These are phyloP conservation scores for Apophysomyces sp. DNA, from an alignment of 371 early-diverging fungal genomes.

Conservation along the genomic window DNA sequence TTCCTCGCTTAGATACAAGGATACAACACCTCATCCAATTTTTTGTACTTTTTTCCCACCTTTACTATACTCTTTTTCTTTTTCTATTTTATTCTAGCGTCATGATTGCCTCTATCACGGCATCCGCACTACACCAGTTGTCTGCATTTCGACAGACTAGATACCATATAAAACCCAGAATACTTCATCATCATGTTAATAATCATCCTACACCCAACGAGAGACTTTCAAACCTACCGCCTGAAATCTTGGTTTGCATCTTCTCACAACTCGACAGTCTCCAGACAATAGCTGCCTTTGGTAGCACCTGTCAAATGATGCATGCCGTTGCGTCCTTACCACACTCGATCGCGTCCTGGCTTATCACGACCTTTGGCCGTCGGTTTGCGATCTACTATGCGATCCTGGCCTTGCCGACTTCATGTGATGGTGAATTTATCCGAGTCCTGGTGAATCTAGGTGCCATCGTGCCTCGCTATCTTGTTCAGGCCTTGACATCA, in stretches of 20 bases:
- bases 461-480: slow-evolving; percentile 20
- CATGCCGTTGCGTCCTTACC: slow-evolving; percentile 2
- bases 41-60: neutral
- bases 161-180: neutral
- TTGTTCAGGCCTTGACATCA: slow-evolving; percentile 18
- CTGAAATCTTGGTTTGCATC: slow-evolving; percentile 19
- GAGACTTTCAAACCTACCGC: slow-evolving; percentile 4
- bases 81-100: no score
- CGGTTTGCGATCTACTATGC: slow-evolving; percentile 32
- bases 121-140: neutral
- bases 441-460: slow-evolving; percentile 17
- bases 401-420: slow-evolving; percentile 16
- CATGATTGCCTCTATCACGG: slow-evolving; percentile 2
- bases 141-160: neutral
- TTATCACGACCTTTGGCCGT: slow-evolving; percentile 16
- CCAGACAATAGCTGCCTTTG: slow-evolving; percentile 6
- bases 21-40: neutral
- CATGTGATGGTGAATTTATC: slow-evolving; percentile 18
- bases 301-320: slow-evolving; percentile 15
- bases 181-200: no score
- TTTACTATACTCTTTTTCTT: neutral
- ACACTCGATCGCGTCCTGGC: slow-evolving; percentile 22
- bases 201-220: neutral
- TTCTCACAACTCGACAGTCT: slow-evolving; percentile 22
- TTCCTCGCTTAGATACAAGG: neutral